Conservation (phyloP, 768 basidiomycete species). For the Lepiota brunneoincarnata region DNA sequence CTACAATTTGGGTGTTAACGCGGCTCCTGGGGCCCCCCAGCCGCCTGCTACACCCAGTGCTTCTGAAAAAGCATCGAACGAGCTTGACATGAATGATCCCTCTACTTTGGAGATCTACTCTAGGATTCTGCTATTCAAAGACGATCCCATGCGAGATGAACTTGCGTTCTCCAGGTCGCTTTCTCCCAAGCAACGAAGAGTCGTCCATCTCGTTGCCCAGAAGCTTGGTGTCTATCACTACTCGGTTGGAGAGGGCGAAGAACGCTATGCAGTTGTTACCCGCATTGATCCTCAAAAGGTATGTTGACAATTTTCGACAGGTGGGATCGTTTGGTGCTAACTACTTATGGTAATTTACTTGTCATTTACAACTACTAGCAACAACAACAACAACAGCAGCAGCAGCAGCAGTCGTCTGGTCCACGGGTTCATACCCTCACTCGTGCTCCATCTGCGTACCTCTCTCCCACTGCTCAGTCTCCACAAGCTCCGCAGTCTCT, state of each 20-base stretch:
- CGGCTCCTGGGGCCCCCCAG: constrained; percentile 53
- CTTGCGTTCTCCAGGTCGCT: constrained; percentile 93
- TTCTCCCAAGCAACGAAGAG: constrained; percentile 79
- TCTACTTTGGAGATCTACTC: constrained; percentile 97
- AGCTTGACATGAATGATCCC: constrained; percentile 95
- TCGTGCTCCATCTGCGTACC: constrained; percentile 79
- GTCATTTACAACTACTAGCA: constrained; percentile 27
- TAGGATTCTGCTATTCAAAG: constrained; percentile 93
- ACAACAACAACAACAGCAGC: constrained; percentile 41
- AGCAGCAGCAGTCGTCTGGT: constrained; percentile 34
- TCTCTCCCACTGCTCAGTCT: constrained; percentile 49
- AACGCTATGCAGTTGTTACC: constrained; percentile 91
- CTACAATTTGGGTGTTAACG: constrained; percentile 41
- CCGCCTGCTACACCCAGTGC: constrained; percentile 58
- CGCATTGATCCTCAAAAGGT: constrained; percentile 84
- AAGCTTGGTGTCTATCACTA: constrained; percentile 95
- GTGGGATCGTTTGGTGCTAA: background rate
- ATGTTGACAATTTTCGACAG: constrained; percentile 26
- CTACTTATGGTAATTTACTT: constrained; percentile 10
- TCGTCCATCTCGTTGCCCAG: constrained; percentile 95
- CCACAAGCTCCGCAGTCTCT: constrained; percentile 51
- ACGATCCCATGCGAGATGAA: constrained; percentile 95
- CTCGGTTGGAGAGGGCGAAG: constrained; percentile 90
- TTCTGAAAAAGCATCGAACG: constrained; percentile 62
- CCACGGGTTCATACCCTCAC: constrained; percentile 58